Evolutionary conservation across 305 asterid genomes (phyloP).

Genomic region (Fraxinus latifolia): DNA sequence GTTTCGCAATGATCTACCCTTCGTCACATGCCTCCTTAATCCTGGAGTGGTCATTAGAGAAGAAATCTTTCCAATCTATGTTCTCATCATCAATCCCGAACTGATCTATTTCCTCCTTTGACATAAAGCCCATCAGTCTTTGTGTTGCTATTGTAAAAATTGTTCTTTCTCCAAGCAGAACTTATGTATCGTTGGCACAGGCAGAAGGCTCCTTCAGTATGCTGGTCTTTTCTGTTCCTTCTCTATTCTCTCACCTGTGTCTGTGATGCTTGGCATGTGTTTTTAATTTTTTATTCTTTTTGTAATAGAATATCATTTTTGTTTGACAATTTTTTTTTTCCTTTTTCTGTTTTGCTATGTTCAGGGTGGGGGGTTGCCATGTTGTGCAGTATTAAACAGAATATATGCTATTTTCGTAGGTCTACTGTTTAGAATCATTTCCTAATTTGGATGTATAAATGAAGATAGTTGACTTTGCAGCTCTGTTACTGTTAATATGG

Average conservation of each 20-base stretch:
- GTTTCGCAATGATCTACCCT: conserved; percentile 64
- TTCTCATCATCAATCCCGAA: conserved; percentile 79
- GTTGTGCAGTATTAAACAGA: neutral
- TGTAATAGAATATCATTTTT: neutral
- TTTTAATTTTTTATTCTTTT: no score
- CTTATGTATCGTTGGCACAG: neutral
- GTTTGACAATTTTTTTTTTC: neutral
- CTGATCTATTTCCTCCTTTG: conserved; percentile 60
- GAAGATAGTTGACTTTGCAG: neutral
- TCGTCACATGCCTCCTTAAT: conserved; percentile 81
- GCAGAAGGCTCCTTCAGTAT: neutral
- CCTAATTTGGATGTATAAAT: neutral
- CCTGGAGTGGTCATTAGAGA: conserved; percentile 83
- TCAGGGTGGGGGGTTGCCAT: neutral
- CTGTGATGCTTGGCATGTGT: conserved; percentile 42
- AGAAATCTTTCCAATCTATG: conserved; percentile 87
- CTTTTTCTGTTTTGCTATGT: conserved; percentile 5
- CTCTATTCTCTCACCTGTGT: conserved; percentile 33
- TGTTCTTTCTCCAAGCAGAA: neutral
- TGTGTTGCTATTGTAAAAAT: conserved; percentile 46
- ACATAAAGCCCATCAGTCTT: conserved; percentile 61
- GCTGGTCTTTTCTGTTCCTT: neutral
- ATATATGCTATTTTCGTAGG: neutral
- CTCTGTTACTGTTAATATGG: neutral
- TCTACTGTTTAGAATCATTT: neutral